These are phyloP conservation scores for Hymenoscyphus linearis DNA, from an alignment of 2,329 filamentous ascomycete species.

Conservation along the genomic window DNA sequence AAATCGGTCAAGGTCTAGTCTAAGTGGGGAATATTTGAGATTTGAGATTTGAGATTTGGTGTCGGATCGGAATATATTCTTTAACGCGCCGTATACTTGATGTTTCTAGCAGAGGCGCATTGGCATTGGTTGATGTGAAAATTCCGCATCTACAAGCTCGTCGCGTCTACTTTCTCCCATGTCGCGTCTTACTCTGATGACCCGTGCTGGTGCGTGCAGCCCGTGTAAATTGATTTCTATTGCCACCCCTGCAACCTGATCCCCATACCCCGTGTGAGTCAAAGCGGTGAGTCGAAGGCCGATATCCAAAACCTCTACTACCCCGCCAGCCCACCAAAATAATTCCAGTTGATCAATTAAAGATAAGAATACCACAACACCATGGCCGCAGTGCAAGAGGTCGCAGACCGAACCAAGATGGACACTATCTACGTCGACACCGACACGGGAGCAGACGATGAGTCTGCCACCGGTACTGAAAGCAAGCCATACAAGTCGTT, in stretches of 20 bases:
- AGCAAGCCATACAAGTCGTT: constrained; percentile 76
- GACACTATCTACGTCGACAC: constrained; percentile 71
- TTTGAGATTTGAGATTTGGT: not conserved
- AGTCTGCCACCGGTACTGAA: constrained; percentile 62
- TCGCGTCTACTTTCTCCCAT: not conserved
- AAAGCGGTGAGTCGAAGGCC: constrained; percentile 17
- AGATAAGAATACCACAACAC: constrained; percentile 13
- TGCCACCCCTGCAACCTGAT: constrained; percentile 4
- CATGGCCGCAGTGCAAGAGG: constrained; percentile 39
- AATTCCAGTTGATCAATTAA: constrained; percentile 16
- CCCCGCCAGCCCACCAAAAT: constrained; percentile 14
- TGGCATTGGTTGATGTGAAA: not conserved
- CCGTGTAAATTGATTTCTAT: constrained; percentile 21
- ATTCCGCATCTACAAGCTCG: not conserved
- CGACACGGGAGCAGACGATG: constrained; percentile 67
- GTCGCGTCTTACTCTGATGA: constrained; percentile 12
- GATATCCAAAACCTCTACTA: not conserved
- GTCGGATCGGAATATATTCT: not conserved
- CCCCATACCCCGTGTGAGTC: not conserved
- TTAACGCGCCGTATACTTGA: not conserved
- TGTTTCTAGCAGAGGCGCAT: not conserved
- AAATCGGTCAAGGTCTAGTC: no score
- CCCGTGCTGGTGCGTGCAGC: no score
- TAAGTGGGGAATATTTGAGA: not conserved
- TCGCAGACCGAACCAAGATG: constrained; percentile 46